Conservation (phyloP, 1,139 yeast genomes). For the Candida sanyaensis region DNA sequence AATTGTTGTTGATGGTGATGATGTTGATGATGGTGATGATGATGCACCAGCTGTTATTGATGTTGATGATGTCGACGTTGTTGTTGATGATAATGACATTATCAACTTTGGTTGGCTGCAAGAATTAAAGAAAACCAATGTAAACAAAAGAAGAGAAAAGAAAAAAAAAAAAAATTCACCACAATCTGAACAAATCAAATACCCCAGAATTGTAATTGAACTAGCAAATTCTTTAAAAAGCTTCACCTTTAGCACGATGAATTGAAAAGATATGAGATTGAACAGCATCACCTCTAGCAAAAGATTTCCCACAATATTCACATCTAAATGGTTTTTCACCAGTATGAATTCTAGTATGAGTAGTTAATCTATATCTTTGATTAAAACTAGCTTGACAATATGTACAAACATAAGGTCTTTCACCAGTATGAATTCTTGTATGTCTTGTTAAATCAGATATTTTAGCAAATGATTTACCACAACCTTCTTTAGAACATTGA, state of each 20-base stretch:
- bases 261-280: constrained; percentile 25
- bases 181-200: no score
- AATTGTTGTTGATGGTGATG: neutral
- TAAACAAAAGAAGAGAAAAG: no score
- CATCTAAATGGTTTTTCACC: constrained; percentile 31
- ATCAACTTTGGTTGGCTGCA: no score
- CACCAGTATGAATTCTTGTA: constrained; percentile 27
- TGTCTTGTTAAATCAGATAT: constrained; percentile 27
- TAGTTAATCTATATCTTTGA: constrained; percentile 28
- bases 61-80: no score
- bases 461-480: constrained; percentile 23
- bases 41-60: no score
- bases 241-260: constrained; percentile 18
- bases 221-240: constrained; percentile 6
- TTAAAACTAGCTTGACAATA: constrained; percentile 24
- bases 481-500: constrained; percentile 18
- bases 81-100: no score
- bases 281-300: constrained; percentile 31
- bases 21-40: neutral
- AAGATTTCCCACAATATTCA: constrained; percentile 23
- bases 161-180: no score
- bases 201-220: no score
- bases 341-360: constrained; percentile 27
- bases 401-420: constrained; percentile 25
- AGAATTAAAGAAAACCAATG: no score